Percentiles rank a stretch among this genome's conserved stretches.
phyloP scores from a whole-genome alignment of 225 moss, liverwort and hornwort species.

The Pseudoscleropodium purum region DNA sequence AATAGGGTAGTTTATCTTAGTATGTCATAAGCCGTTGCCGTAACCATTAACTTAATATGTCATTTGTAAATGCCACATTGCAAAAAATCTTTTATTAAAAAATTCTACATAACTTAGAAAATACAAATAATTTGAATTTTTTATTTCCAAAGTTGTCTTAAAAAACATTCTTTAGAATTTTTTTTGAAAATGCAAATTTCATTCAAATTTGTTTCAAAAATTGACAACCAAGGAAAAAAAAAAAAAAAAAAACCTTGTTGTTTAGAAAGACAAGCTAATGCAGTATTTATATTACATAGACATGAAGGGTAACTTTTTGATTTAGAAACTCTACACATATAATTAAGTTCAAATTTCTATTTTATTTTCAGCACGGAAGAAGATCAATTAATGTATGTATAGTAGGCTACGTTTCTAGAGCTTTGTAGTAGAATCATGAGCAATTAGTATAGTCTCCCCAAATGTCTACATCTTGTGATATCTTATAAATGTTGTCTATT shows the following conservation, averaged over 20 bases:
- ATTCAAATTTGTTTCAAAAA: not conserved
- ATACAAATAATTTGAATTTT: not conserved
- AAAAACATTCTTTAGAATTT: not conserved
- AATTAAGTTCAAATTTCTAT: not conserved
- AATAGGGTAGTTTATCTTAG: not conserved
- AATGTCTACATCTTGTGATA: not conserved
- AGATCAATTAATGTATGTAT: not conserved
- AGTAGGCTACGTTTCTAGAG: accelerated
- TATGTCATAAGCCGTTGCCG: not conserved
- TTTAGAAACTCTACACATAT: not conserved
- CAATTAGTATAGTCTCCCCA: too few relatives aligned
- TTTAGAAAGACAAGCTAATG: accelerated
- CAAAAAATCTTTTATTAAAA: not conserved
- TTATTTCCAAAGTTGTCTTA: not conserved
- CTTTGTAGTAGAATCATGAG: too few relatives aligned
- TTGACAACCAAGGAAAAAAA: accelerated
- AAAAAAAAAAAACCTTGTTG: not conserved
- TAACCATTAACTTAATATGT: not conserved
- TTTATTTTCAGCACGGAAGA: not conserved
- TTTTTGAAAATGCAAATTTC: not conserved
- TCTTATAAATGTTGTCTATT: not conserved
- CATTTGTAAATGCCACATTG: not conserved
- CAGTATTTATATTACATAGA: not conserved
- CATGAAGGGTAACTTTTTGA: accelerated
- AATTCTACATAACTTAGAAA: not conserved